Base-by-base conservation (phyloP, 176 grass and related monocot genomes). In the Dendrocalamus sinicus region DNA sequence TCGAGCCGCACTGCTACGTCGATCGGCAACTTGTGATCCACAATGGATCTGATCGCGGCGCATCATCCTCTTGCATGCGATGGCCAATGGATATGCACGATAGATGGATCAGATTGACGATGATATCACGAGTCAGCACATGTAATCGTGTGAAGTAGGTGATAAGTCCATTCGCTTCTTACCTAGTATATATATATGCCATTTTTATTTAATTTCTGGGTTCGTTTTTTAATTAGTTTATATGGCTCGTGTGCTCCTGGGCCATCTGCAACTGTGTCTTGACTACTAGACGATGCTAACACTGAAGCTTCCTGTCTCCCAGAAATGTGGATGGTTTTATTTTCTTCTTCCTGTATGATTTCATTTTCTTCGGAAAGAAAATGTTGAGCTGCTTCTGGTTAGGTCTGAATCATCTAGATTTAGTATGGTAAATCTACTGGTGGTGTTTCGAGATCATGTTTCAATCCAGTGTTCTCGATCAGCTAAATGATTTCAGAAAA, bases 1-100 rank as follows among this genome's bases (percentile, higher is more conserved):
- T 6, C 43, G 16, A 35, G 35, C 14, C 75, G 6, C 59, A 5
- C 60, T 8, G 77, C 9, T 26, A 17, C 35, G 19, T 30, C 22
- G 26, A 72, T 73, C 16, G 77, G 32, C 83, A 76, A 71, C 78
- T 12, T 90, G 88, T 86, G 83, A 90, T 90, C 88, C 88, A 81
- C 52, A 80, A 11, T 41, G 72, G 63, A 17, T 57, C 11, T 40
- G 28, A 59, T 20, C 41, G 63, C 41, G 51, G 51, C 24, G 58
- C 68, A 67, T 39, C 81, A 82, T 88, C 79, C 66, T 76, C 15
- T 14, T 32, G 30, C 30, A 2, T 26, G 60, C 60, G 44, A 12
- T 28, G 23, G 60, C 60, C 23, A 19, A 28, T 30, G 81, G 81
- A 78, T 50, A 50, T 30, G 12, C 19, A 3, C 7, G 19, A 1